Base-by-base conservation (phyloP, 768 basidiomycete species). In the Trametes cingulata region DNA sequence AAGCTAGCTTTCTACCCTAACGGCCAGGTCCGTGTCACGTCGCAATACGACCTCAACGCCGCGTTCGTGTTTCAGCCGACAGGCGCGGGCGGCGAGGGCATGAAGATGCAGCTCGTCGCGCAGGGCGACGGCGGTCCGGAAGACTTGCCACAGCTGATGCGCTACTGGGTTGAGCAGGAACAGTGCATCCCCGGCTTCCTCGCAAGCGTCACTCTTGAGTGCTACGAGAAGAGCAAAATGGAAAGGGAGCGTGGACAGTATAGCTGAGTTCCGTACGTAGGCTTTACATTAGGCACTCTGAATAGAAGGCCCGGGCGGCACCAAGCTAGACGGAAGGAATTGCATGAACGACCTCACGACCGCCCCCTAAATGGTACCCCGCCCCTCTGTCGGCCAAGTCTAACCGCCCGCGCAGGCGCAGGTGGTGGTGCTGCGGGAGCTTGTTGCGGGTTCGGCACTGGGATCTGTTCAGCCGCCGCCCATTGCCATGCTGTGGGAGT, bases 1-100 rank as follows among this genome's bases (percentile, higher is more conserved):
- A 93, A 96, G 67, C 83, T 98, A 50, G 87, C 89, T 1, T 97
- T 98, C 71, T 91, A 91, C 69, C 91, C 90, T 15, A 93, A 93
- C 51, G 95, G 95, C 0, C 86, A 93, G 65, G 88, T 98, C 49
- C 83, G 91, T 20, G 86, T 97, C 61, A 95, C 94, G 5, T 90
- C 89, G n/a, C 82, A 92, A 66, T 98, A 89, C 75, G 95, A 97
- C 63, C 83, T 92, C 6, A 82, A 82, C 53, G 90, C 93, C 27
- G 87, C 90, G 48, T 95, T 97, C 69, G 90, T 94, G 29, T 93
- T 99, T 72, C 86, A 87, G 69, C 88, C 90, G 1, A 71, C 54
- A 65, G 71, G 64, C 50, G 67, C 71, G n/a, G 71, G 68, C 29
- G 72, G 77, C 64, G 74, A 71, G 2, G 77, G 73, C 25, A 63